Evolutionary conservation across 2,329 filamentous ascomycete genomes (phyloP), one percentile per base, ranked within the genome.

Genomic region (Acrodontium crateriforme): DNA sequence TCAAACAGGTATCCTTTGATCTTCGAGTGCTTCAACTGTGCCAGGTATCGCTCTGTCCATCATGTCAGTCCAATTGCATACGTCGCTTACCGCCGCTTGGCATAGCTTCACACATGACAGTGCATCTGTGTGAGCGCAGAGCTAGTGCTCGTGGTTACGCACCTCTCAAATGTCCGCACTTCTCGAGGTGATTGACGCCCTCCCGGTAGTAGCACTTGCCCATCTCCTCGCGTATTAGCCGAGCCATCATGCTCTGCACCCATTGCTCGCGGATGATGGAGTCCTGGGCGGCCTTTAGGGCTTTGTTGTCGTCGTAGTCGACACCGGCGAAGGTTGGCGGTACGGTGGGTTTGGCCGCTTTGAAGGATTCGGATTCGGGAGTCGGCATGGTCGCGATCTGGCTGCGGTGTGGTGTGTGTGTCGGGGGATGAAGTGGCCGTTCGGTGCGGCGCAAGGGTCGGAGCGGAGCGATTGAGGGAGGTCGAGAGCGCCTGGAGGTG

Each of bases 161-260:
- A 89, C 81, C 80, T 78, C 81, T 68, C 58, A 87, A 56, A 47
- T 69, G 63, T 41, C 79, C 80, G 56, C 81, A 89, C 62, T 87
- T 89, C 67, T 87, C 81, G 54, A 89, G 59, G 55, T 89, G 81
- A 57, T 89, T 89, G 41, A 85, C 78, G 31, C 81, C 82, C 59
- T 89, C 78, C 43, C 72, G 67, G 57, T 74, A 72, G 59, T 89
- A 89, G 65, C 81, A 89, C 63, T 83, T 87, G 57, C 75, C 69
- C 62, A 89, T 63, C 64, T 89, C 81, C 54, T 87, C 78, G 39
- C 78, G 65, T 30, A 89, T 78, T 38, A 89, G 60, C 36, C 81
- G 68, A 32, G 78, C 78, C 81, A 85, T 89, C 81, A 89, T 89
- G 54, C 77, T 75, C 54, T 73, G 74, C 35, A 89, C 79, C 82